A percentile compares a stretch with the other conserved stretches of the same genome.
These are phyloP conservation scores for Breviolum minutum DNA, from an alignment of 73 alveolate genomes.

Conservation along the genomic window DNA sequence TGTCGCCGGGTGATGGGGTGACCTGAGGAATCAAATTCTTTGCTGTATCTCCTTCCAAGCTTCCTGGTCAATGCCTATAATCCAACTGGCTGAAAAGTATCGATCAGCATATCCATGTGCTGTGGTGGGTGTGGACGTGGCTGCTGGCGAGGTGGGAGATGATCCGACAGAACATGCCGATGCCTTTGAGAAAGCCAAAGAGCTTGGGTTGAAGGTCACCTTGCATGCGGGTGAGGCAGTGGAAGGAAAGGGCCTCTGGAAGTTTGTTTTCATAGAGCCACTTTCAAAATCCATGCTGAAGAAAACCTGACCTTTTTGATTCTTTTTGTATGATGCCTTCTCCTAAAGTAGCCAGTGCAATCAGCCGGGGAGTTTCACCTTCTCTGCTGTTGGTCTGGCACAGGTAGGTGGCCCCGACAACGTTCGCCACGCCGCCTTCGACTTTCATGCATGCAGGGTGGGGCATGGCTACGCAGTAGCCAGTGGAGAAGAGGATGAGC, in stretches of 20 bases:
- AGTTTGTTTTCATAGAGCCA: not conserved
- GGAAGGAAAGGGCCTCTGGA: not conserved
- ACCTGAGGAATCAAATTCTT: not conserved
- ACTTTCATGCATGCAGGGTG: conserved; percentile 56
- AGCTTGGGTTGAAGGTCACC: conserved; percentile 12
- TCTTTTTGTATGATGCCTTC: no score
- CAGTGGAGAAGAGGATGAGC: not conserved
- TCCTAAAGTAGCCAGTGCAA: no score
- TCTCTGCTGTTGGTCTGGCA: not conserved
- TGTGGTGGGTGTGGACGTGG: conserved; percentile 76
- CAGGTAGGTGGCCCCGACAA: conserved; percentile 5
- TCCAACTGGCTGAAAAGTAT: conserved; percentile 60
- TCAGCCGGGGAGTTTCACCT: no score
- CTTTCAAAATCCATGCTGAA: no score
- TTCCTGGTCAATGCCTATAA: conserved; percentile 32
- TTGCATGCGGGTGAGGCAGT: conserved; percentile 56
- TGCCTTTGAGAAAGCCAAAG: conserved; percentile 39
- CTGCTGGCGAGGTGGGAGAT: conserved; percentile 82
- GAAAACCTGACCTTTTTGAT: no score
- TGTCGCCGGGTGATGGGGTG: no score
- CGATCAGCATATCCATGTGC: conserved; percentile 67
- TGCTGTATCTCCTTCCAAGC: conserved; percentile 72
- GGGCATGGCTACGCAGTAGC: conserved; percentile 73
- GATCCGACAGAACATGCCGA: conserved; percentile 45
- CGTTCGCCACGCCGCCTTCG: conserved; percentile 75